A percentile compares a stretch with the other conserved stretches of the same genome.
Evolutionary conservation across 225 moss, liverwort and hornwort genomes (phyloP).

Genomic region (Straminergon stramineum): DNA sequence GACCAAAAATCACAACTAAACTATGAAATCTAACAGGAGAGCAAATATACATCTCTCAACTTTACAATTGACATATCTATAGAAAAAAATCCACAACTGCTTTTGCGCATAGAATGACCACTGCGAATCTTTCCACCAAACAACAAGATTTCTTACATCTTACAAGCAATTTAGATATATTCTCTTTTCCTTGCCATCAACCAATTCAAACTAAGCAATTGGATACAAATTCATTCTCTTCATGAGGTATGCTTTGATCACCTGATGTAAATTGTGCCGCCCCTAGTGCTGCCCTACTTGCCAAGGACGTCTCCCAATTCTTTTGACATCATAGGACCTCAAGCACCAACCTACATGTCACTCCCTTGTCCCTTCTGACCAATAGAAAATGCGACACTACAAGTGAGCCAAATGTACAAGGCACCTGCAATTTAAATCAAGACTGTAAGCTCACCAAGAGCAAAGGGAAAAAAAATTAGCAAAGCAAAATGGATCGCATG

Average conservation of each 20-base stretch:
- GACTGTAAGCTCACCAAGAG: no score
- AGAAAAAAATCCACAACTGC: neutral
- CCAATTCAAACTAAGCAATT: neutral
- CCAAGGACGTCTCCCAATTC: neutral
- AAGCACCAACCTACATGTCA: no score
- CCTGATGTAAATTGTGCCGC: neutral
- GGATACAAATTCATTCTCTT: neutral
- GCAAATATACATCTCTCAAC: neutral
- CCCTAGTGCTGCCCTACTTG: neutral
- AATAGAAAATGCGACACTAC: neutral
- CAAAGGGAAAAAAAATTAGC: no score
- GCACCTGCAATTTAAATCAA: no score
- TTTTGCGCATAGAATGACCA: neutral
- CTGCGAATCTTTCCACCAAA: neutral
- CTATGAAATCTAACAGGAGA: neutral
- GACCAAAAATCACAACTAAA: neutral
- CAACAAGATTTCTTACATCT: neutral
- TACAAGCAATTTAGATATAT: neutral
- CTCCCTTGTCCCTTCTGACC: slow-evolving; percentile 22
- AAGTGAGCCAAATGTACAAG: no score
- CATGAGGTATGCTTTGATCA: neutral
- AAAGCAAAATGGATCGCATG: no score
- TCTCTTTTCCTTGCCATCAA: neutral
- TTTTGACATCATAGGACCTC: neutral
- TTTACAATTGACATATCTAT: neutral